Evolutionary conservation across 352 stramenopile genomes (phyloP).

Genomic region (Phytopythium sindhum): DNA sequence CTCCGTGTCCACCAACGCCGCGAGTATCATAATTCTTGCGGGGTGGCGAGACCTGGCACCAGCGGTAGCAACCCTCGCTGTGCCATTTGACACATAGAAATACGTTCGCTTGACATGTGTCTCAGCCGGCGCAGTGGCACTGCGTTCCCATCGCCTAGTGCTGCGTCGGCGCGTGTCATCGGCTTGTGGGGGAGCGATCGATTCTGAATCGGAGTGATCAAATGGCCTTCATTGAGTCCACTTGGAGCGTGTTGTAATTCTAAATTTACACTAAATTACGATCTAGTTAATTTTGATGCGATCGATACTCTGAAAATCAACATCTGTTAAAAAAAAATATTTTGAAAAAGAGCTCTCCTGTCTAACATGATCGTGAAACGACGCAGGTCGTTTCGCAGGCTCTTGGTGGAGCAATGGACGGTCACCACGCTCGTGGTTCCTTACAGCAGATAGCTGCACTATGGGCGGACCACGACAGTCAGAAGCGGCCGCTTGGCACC

Average conservation of each 20-base stretch:
- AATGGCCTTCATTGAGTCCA: no score
- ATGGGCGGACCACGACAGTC: not conserved
- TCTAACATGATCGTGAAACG: not conserved
- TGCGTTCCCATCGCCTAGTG: not conserved
- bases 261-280: no score
- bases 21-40: not conserved
- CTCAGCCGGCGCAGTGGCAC: not conserved
- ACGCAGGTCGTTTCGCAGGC: not conserved
- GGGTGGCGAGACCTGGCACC: not conserved
- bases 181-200: not conserved
- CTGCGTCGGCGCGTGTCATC: not conserved
- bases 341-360: not conserved
- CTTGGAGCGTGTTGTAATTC: no score
- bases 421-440: not conserved
- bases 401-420: no score
- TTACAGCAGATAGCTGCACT: not conserved
- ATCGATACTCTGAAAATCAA: not conserved
- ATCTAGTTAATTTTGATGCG: not conserved
- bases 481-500: slow-evolving; percentile 7
- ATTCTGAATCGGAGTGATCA: not conserved
- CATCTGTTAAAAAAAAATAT: no score
- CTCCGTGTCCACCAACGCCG: not conserved
- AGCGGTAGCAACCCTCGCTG: not conserved
- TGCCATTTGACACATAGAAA: not conserved
- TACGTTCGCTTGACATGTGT: not conserved